Conservation (phyloP, 2,329 filamentous ascomycete genomes). For the Talaromyces funiculosus region DNA sequence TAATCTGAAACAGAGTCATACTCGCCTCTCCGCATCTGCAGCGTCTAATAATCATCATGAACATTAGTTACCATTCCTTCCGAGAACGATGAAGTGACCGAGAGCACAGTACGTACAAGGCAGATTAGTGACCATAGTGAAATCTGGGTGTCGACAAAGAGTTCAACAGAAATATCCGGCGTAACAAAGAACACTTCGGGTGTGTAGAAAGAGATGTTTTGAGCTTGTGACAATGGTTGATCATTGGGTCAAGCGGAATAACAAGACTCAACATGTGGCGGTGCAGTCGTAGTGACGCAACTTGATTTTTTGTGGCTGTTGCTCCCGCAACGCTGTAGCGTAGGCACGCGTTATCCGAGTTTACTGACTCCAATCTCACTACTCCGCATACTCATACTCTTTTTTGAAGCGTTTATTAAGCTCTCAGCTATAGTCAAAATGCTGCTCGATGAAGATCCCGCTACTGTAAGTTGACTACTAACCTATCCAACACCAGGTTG, state of each 20-base stretch:
- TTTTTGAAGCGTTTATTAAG: no score
- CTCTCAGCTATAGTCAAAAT: conserved; percentile 65
- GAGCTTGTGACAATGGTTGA: conserved; percentile 19
- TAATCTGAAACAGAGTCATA: conserved; percentile 12
- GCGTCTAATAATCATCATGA: conserved; percentile 59
- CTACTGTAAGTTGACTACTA: conserved; percentile 55
- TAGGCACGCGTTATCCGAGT: background rate
- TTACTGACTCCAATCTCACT: background rate
- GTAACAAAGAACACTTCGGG: background rate
- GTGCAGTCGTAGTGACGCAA: conserved; percentile 21
- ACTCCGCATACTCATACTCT: no score
- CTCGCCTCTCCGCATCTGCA: conserved; percentile 89
- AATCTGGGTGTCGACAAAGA: background rate
- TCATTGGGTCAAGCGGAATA: background rate
- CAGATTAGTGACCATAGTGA: conserved; percentile 42
- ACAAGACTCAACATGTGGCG: conserved; percentile 28
- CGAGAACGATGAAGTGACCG: background rate
- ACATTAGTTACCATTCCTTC: background rate
- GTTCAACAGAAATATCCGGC: background rate
- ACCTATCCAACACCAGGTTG: background rate
- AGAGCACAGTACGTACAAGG: conserved; percentile 39
- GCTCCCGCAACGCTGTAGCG: conserved; percentile 31
- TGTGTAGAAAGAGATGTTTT: background rate
- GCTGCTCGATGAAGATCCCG: conserved; percentile 91
- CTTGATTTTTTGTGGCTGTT: conserved; percentile 29